These are phyloP conservation scores for Pisolithus albus DNA, from an alignment of 768 basidiomycete genomes.

Conservation along the genomic window DNA sequence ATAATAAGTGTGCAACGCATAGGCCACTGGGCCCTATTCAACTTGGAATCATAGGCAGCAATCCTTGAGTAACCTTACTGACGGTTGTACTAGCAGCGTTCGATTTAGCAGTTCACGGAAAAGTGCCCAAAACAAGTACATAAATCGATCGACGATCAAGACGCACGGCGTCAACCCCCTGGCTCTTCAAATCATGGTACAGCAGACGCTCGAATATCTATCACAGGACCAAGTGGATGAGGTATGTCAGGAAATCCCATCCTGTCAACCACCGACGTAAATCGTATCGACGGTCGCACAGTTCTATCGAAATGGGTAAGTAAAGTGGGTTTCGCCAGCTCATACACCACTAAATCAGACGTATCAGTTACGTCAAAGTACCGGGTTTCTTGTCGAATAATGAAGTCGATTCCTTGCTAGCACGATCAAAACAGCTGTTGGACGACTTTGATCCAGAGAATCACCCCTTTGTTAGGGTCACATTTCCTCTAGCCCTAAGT, in stretches of 20 bases:
- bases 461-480: slow-evolving; percentile 65
- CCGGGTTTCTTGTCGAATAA: slow-evolving; percentile 60
- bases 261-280: too few relatives aligned
- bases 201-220: slow-evolving; percentile 37
- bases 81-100: too few relatives aligned
- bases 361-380: slow-evolving; percentile 67
- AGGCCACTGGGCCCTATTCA: too few relatives aligned
- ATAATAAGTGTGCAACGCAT: too few relatives aligned
- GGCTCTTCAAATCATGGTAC: not conserved
- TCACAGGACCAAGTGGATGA: slow-evolving; percentile 51
- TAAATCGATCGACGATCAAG: too few relatives aligned
- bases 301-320: slow-evolving; percentile 60
- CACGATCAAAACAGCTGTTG: slow-evolving; percentile 67
- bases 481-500: too few relatives aligned
- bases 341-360: not conserved
- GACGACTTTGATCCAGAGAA: slow-evolving; percentile 68
- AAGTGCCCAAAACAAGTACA: too few relatives aligned
- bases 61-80: too few relatives aligned
- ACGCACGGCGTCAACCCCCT: too few relatives aligned
- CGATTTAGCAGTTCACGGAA: too few relatives aligned
- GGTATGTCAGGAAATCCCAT: slow-evolving; percentile 27
- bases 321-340: slow-evolving; percentile 20
- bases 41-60: too few relatives aligned
- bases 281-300: slow-evolving; percentile 14
- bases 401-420: slow-evolving; percentile 55